Conservation (phyloP, 495 filamentous ascomycete genomes). For the Cenococcum geophilum region DNA sequence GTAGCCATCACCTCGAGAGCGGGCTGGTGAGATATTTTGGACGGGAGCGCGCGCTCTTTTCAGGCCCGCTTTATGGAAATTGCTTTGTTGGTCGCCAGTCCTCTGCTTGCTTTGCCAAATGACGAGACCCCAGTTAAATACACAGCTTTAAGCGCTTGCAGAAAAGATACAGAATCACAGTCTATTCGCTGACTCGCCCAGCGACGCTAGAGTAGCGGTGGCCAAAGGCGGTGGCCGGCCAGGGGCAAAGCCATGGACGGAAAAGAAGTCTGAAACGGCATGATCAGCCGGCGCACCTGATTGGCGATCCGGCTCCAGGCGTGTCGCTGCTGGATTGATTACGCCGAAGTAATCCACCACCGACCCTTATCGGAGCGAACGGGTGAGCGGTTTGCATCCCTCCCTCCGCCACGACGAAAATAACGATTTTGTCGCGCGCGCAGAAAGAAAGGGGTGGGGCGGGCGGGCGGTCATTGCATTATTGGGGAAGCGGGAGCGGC, state of each 20-base stretch:
- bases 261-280: constrained; percentile 23
- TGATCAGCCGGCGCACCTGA: neutral
- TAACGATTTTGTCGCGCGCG: neutral
- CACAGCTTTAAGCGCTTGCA: neutral
- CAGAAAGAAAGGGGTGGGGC: constrained; percentile 4
- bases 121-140: neutral
- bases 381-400: neutral
- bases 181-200: constrained; percentile 1
- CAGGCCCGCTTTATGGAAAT: neutral
- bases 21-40: constrained; percentile 9
- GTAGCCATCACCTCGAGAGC: constrained; percentile 9
- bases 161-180: neutral
- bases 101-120: neutral
- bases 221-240: constrained; percentile 3
- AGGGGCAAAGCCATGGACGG: constrained; percentile 11
- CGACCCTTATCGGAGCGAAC: neutral
- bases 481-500: constrained; percentile 6
- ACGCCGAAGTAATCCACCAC: too few relatives aligned
- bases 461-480: constrained; percentile 17
- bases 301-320: neutral
- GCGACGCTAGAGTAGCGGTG: constrained; percentile 16
- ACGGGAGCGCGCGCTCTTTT: neutral
- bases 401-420: neutral
- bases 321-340: neutral
- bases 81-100: neutral